A percentile compares a stretch with the other conserved stretches of the same genome.
Conservation (phyloP, 2,329 filamentous ascomycete genomes). For the Fusarium marasasianum region DNA sequence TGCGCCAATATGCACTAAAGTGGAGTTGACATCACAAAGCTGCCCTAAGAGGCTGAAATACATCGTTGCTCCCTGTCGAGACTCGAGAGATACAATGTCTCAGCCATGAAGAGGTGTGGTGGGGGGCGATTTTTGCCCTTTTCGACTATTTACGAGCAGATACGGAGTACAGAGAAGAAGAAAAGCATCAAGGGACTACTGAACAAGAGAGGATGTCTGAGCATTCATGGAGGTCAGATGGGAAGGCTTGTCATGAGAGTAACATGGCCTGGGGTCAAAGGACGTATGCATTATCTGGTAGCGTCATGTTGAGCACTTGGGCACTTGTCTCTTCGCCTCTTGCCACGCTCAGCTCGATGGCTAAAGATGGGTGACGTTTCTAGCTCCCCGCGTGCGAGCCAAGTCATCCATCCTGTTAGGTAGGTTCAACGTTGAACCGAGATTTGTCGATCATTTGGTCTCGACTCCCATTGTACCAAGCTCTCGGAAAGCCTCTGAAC, state of each 20-base stretch:
- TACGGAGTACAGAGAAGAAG: neutral
- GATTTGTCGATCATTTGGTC: neutral
- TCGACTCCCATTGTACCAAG: neutral
- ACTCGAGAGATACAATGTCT: neutral
- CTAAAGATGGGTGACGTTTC: neutral
- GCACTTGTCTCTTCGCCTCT: neutral
- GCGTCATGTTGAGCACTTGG: neutral
- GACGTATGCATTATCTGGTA: neutral
- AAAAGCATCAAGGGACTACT: neutral
- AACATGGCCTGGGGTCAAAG: neutral
- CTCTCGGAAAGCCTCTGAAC: neutral
- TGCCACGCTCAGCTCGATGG: neutral
- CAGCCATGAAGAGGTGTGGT: neutral
- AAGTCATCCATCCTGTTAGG: neutral
- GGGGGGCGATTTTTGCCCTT: neutral
- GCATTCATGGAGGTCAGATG: neutral
- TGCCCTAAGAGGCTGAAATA: neutral
- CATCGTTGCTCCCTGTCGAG: neutral
- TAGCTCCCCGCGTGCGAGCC: neutral
- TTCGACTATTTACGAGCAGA: neutral
- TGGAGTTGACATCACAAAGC: neutral
- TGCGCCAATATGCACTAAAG: neutral
- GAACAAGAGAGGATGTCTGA: neutral
- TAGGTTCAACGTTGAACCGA: neutral
- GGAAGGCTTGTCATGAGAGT: neutral